Conservation (phyloP, 768 basidiomycete genomes). For the Scleroderma citrinum region DNA sequence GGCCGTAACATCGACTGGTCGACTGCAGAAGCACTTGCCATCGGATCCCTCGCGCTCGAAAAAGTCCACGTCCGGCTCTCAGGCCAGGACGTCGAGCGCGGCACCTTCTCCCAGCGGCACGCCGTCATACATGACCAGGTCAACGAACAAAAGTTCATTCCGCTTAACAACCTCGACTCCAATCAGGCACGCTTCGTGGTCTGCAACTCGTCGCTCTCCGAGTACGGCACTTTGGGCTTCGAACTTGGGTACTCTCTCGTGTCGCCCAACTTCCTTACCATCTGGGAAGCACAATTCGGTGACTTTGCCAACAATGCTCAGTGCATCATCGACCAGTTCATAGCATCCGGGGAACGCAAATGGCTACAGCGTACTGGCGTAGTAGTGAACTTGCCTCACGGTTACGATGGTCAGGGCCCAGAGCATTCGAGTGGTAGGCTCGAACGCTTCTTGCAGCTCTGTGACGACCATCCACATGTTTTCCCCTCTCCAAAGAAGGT, state of each 20-base stretch:
- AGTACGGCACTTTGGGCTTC: conserved; percentile 92
- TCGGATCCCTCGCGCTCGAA: conserved; percentile 89
- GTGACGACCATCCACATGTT: conserved; percentile 91
- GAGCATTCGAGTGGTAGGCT: conserved; percentile 96
- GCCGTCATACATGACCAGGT: conserved; percentile 95
- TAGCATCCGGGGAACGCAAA: conserved; percentile 94
- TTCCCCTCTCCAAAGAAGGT: conserved; percentile 88
- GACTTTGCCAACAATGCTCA: conserved; percentile 98
- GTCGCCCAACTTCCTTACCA: conserved; percentile 83
- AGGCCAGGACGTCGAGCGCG: conserved; percentile 97
- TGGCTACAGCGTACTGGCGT: conserved; percentile 94
- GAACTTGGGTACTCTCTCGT: conserved; percentile 98
- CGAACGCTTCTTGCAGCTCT: conserved; percentile 95
- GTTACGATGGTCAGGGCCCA: conserved; percentile 97
- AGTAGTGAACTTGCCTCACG: conserved; percentile 87
- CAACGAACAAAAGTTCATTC: conserved; percentile 85
- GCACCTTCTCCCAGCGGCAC: conserved; percentile 98
- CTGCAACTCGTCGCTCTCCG: conserved; percentile 95
- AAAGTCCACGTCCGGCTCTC: conserved; percentile 92
- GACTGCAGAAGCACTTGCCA: conserved; percentile 95
- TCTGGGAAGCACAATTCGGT: conserved; percentile 99
- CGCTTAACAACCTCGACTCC: conserved; percentile 81
- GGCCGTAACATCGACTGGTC: conserved; percentile 95
- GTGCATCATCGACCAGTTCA: conserved; percentile 98
- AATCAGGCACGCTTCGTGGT: conserved; percentile 91